A percentile compares a stretch with the other conserved stretches of the same genome.
Conservation (phyloP, 768 basidiomycete species). For the Botryobasidium botryosum region DNA sequence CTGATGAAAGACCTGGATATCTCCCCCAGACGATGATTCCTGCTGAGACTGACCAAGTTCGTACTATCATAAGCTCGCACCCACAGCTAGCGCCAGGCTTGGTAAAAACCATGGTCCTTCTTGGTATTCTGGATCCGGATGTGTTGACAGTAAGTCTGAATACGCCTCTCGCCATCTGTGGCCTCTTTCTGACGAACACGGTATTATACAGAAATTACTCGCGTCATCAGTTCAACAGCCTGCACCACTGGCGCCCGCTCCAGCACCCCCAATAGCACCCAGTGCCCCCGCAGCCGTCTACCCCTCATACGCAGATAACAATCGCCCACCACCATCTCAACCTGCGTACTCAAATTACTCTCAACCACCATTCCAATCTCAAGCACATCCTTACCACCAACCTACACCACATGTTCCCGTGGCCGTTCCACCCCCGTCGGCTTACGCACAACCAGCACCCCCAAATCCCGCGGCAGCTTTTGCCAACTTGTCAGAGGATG, state of each 20-base stretch:
- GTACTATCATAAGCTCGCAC: slow-evolving; percentile 23
- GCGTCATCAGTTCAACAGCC: slow-evolving; percentile 13
- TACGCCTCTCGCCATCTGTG: no score
- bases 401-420: background rate
- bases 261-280: background rate
- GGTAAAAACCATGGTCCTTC: slow-evolving; percentile 32
- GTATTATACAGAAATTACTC: background rate
- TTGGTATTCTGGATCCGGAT: slow-evolving; percentile 30
- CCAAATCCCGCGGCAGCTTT: slow-evolving; percentile 4
- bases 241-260: slow-evolving; percentile 4
- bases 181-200: no score
- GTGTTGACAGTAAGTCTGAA: slow-evolving; percentile 24
- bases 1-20: no score
- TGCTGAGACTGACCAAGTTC: slow-evolving; percentile 21
- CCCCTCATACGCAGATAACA: no score
- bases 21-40: no score
- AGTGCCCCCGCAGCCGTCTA: no score
- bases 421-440: background rate
- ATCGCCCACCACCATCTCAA: no score
- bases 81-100: slow-evolving; percentile 32
- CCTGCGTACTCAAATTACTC: no score
- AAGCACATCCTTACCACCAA: slow-evolving; percentile 2
- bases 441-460: slow-evolving; percentile 6
- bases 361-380: no score
- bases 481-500: background rate